Conservation (phyloP, 352 stramenopile species). For the Globisporangium splendens region DNA sequence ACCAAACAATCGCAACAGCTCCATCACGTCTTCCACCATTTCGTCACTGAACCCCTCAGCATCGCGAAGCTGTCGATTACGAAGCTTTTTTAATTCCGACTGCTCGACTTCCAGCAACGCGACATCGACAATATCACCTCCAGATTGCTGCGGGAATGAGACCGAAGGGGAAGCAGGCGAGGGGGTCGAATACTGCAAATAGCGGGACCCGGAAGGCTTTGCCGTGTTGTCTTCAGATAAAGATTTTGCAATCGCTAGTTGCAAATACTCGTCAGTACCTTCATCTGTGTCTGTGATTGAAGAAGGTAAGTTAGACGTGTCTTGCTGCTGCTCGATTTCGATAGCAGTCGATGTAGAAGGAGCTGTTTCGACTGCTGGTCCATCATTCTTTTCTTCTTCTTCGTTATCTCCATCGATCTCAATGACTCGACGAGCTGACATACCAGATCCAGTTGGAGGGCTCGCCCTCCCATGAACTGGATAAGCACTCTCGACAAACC, state of each 20-base stretch:
- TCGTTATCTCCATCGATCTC: constrained; percentile 20
- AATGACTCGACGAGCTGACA: constrained; percentile 1
- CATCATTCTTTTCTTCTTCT: constrained; percentile 9
- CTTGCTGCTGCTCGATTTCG: neutral
- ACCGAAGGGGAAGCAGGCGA: constrained; percentile 6
- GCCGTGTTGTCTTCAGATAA: constrained; percentile 22
- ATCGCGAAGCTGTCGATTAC: constrained; percentile 83
- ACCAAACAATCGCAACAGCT: constrained; percentile 95
- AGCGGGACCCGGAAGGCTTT: constrained; percentile 23
- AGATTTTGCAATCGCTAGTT: constrained; percentile 30
- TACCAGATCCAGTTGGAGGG: neutral
- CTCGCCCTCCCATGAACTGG: constrained; percentile 3
- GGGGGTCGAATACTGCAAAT: constrained; percentile 44
- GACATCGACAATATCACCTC: constrained; percentile 24
- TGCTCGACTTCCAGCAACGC: constrained; percentile 52
- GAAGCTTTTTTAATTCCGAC: constrained; percentile 68
- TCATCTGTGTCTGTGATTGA: no score
- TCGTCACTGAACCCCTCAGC: constrained; percentile 95
- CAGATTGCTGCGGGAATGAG: neutral
- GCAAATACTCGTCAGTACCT: constrained; percentile 25
- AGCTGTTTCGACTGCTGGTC: constrained; percentile 1
- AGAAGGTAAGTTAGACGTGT: no score
- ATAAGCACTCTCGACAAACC: constrained; percentile 10
- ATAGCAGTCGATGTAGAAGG: no score
- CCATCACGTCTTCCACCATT: constrained; percentile 97